phyloP scores from a whole-genome alignment of 371 early-diverging fungal genomes.

The Mortierella sp. region DNA sequence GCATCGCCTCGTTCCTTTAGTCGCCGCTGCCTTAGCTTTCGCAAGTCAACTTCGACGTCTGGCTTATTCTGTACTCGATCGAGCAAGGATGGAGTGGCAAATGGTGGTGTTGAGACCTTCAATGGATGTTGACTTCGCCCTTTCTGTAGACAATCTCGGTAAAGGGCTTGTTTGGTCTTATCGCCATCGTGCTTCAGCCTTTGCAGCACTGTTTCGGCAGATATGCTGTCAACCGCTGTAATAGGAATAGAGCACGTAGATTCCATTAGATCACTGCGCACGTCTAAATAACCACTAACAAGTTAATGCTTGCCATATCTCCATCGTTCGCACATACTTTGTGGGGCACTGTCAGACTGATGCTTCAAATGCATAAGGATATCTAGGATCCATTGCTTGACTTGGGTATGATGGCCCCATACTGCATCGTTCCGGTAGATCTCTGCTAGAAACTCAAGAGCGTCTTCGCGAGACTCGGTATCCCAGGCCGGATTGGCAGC shows the following conservation, averaged over 20 bases:
- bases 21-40: slow-evolving; percentile 6
- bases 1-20: background rate
- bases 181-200: background rate
- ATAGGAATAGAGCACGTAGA: background rate
- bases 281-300: background rate
- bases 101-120: background rate
- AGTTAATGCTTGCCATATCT: background rate
- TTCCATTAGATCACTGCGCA: background rate
- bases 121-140: slow-evolving; percentile 1
- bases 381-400: slow-evolving; percentile 18
- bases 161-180: slow-evolving; percentile 11
- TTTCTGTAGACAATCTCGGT: slow-evolving; percentile 7
- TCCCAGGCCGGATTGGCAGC: slow-evolving; percentile 16
- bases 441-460: slow-evolving; percentile 17
- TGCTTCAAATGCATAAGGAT: slow-evolving; percentile 11
- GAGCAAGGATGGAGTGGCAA: background rate
- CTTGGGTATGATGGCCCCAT: slow-evolving; percentile 12
- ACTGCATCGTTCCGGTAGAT: slow-evolving; percentile 18
- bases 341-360: background rate
- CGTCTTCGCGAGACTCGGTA: slow-evolving; percentile 5
- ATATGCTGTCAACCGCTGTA: background rate
- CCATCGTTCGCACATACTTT: background rate
- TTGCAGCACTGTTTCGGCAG: background rate
- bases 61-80: slow-evolving; percentile 16
- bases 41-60: slow-evolving; percentile 7